Base-by-base conservation (phyloP, 192 early-diverging fungal genomes). In the Geosiphon pyriformis region DNA sequence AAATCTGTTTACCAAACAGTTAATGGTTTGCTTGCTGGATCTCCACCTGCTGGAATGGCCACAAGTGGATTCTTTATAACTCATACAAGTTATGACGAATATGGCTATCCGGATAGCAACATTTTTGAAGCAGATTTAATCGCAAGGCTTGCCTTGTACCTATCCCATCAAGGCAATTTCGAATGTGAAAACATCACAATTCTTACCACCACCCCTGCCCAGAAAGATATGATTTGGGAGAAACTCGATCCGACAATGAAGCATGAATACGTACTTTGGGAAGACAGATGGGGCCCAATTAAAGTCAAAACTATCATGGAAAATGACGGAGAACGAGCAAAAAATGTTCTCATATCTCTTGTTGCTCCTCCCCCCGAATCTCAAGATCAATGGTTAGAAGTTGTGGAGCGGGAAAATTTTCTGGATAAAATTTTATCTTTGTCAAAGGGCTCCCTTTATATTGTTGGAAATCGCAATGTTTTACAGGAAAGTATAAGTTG, bases 301-400 rank as follows among this genome's bases (percentile, higher is more conserved):
- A 6, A 10, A 6, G 37, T 42, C 37, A 15, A 42, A 42, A 42
- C 37, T 10, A 42, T 42, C 15, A 15, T 10, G 6, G 15, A 42
- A 10, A 10, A 10, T 15, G 37, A 42, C 6, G 37, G 37, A 6
- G 15, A 42, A 42, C 37, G 15, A 42, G 6, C 37, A 15, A 6
- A 97, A 67, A 94, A 95, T 65, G 94, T 98, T 62, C 94, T 98
- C 33, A 71, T 98, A 46, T 90, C 90, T 47, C 87, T 94, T 65
- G 94, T 23, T 20, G 12, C 53, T 1, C 22, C 27, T 1, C 11
- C 20, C 97, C 34, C 87, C 93, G 26, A 95, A 91, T 65, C 96
- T 93, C 60, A 82, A 78, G 51, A 89, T 84, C 52, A 93, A 91
- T 1, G 74, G 70, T 35, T 96, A 59, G 90, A 90, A 7, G 94